These are phyloP conservation scores for Eucalyptus viminalis DNA, from an alignment of 345 rosid species.

Conservation along the genomic window DNA sequence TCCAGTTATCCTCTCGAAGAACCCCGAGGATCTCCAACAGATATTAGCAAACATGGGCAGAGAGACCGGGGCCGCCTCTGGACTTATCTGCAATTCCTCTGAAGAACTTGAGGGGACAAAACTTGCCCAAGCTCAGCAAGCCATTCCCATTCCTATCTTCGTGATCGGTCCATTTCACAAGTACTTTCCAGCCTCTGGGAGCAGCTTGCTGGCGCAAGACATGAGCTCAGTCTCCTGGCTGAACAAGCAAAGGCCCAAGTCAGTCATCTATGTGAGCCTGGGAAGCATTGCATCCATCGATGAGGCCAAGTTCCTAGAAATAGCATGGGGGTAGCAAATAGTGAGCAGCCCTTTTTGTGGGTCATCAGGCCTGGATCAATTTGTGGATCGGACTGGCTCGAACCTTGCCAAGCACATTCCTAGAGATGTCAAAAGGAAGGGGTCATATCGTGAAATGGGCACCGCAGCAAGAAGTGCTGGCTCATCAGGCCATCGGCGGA, in stretches of 20 bases:
- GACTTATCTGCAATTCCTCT: slow-evolving; percentile 16
- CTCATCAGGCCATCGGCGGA: not conserved
- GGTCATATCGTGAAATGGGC: not conserved
- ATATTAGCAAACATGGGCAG: not conserved
- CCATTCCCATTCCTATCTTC: slow-evolving; percentile 7
- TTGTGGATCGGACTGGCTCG: not conserved
- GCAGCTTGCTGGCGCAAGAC: slow-evolving; percentile 10
- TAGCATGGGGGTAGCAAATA: not conserved
- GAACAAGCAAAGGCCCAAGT: slow-evolving; percentile 8
- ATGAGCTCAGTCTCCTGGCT: slow-evolving; percentile 20
- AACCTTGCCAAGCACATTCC: not conserved
- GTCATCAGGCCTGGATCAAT: not conserved
- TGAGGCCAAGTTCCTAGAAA: not conserved
- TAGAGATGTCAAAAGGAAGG: not conserved
- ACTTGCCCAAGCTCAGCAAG: not conserved
- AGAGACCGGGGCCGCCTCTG: slow-evolving; percentile 9
- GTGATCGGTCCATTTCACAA: slow-evolving; percentile 38
- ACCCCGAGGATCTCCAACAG: slow-evolving; percentile 3
- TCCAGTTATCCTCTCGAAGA: not conserved
- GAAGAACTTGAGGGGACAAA: slow-evolving; percentile 13
- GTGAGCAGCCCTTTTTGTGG: not conserved
- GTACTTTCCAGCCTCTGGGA: slow-evolving; percentile 4
- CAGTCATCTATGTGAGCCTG: slow-evolving; percentile 33
- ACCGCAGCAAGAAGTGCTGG: not conserved
- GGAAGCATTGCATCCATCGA: slow-evolving; percentile 23